Base-by-base conservation (phyloP, 1,284 basidiomycete genomes). In the Irpex lacteus region DNA sequence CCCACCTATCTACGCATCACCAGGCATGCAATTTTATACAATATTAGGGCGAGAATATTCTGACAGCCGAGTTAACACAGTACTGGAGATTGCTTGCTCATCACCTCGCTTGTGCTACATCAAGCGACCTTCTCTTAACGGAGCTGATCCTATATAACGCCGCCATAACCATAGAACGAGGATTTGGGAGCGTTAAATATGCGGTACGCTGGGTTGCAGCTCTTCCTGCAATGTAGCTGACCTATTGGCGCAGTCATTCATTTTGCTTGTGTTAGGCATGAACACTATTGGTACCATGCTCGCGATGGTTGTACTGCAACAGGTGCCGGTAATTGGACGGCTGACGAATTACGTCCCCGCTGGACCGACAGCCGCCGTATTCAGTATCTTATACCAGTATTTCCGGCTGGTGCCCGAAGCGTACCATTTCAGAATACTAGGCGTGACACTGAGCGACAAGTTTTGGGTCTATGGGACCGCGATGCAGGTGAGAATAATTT, bases 141-240 rank as follows among this genome's bases (percentile, higher is more conserved):
- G 87, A 92, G 67, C 71, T 96, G 26, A 69, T 96, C 13, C 76
- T 98, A 2, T 96, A 90, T 76, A 86, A 88, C 71, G 81, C 88
- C 21, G 87, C 86, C 1, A 77, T 94, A 1, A 84, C 85, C 26
- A 83, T 97, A 53, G 96, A 98, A 73, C 83, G 96, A 62, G 86
- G 88, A 49, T 97, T 96, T 72, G 96, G 96, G 1, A 90, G 88
- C 60, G 76, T 89, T 63, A 98, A 98, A 75, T 98, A 86, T 77
- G 92, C 92, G n/a, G 95, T 95, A 69, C 77, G 92, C 79, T 55
- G 54, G 21, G 49, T 44, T 34, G 59, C 47, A 18, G 36, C 36
- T 38, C 54, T 37, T 26, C 59, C 62, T 38, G 34, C 50, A 21
- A 26, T 60, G 9, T 36, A 18, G 47, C 64, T 65, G 15, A 58